A percentile compares a stretch with the other conserved stretches of the same genome.
Conservation (phyloP, 192 early-diverging fungal species). For the Borealophlyctis nickersoniae region DNA sequence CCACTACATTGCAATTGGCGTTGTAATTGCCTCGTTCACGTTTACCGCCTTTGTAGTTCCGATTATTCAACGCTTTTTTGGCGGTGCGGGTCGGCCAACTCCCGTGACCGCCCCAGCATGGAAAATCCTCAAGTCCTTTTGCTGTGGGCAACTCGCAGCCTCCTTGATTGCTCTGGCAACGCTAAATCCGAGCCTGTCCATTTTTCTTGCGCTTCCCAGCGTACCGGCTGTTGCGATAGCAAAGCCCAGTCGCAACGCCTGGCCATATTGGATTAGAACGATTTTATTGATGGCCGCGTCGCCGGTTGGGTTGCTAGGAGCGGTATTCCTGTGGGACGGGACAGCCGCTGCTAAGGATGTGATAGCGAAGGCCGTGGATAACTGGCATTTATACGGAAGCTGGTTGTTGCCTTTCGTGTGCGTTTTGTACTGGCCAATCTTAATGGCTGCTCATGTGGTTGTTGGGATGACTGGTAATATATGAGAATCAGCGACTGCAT, state of each 20-base stretch:
- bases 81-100: conserved; percentile 23
- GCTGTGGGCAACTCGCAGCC: conserved; percentile 24
- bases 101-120: conserved; percentile 26
- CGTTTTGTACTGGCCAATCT: conserved; percentile 41
- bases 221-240: conserved; percentile 37
- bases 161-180: conserved; percentile 34
- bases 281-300: conserved; percentile 19
- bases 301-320: conserved; percentile 30
- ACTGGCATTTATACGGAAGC: conserved; percentile 39
- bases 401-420: conserved; percentile 34
- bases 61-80: conserved; percentile 26
- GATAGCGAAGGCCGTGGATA: conserved; percentile 12
- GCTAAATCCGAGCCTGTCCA: conserved; percentile 42
- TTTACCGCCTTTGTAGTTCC: conserved; percentile 23
- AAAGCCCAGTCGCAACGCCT: conserved; percentile 8
- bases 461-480: too few relatives aligned
- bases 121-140: conserved; percentile 41
- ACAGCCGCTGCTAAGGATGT: conserved; percentile 14
- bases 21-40: neutral
- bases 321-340: conserved; percentile 8
- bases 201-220: conserved; percentile 31
- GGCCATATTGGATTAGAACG: conserved; percentile 15
- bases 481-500: too few relatives aligned
- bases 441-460: conserved; percentile 39
- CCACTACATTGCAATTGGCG: too few relatives aligned